These are phyloP conservation scores for Limonium bicolor DNA, from an alignment of 148 eudicot genomes.

Conservation along the genomic window DNA sequence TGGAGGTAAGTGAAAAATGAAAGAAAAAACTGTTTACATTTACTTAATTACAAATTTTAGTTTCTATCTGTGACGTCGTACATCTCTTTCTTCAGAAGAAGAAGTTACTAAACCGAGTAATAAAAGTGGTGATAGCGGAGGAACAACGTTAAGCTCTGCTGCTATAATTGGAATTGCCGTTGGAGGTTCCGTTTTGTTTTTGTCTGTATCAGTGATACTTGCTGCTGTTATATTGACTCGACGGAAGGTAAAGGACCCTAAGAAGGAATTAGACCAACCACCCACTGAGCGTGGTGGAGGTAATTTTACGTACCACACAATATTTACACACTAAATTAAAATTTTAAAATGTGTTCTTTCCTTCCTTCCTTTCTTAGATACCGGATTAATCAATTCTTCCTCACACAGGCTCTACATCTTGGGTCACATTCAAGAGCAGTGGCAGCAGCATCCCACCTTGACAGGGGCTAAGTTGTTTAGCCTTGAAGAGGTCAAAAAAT, in stretches of 20 bases:
- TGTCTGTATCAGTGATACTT: no score
- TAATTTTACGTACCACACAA: constrained; percentile 27
- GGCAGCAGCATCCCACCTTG: constrained; percentile 52
- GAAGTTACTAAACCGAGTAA: no score
- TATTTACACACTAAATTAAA: no score
- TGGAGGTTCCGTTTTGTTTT: constrained; percentile 23
- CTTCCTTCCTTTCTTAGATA: no score
- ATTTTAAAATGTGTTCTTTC: no score
- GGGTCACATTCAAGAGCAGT: constrained; percentile 38
- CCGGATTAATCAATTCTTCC: no score
- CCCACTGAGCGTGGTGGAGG: constrained; percentile 26
- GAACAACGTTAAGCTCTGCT: constrained; percentile 14
- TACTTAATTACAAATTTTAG: no score
- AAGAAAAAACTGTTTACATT: no score
- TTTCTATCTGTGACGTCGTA: no score
- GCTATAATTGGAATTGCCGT: constrained; percentile 31
- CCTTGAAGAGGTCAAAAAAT: constrained; percentile 60
- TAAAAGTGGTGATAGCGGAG: constrained; percentile 10
- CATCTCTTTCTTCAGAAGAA: background rate
- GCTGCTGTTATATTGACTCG: no score
- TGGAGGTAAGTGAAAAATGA: constrained; percentile 17
- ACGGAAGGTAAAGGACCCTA: no score
- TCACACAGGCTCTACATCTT: constrained; percentile 63
- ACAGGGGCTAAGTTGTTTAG: constrained; percentile 61
- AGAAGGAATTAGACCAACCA: no score